Evolutionary conservation across 2,329 filamentous ascomycete species (phyloP), one percentile per base, ranked within the genome.

Genomic region (Neopestalotiopsis rosae): DNA sequence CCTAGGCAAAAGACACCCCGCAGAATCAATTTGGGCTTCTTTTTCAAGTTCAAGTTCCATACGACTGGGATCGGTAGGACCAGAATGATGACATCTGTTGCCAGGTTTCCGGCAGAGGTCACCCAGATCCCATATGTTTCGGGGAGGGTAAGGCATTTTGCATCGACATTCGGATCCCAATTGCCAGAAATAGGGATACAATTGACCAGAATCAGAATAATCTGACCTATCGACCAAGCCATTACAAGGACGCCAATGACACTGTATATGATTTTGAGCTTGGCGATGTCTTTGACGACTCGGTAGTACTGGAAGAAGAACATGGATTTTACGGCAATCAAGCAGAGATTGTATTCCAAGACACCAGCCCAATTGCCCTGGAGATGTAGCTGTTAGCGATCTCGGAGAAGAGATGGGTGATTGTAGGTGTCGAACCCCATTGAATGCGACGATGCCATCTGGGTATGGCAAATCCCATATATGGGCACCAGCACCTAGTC

Each of bases 281-380:
- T 28, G 13, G 32, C 7, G 5, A 63, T 40, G 9, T 38, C 32
- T 10, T 34, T 63, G 10, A 63, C 61, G 30, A 63, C 34, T 5
- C 61, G 28, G 17, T 40, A 63, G n/a, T 63, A 63, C 61, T 63
- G 61, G 30, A 63, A 63, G 30, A 63, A 63, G 32, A 63, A 63
- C 38, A 42, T 40, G n/a, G 61, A 24, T 24, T 42, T 38, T 7
- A 17, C 30, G 3, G 57, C 28, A 28, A 10, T 17, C 14, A 63
- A 30, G 17, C 32, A 34, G 14, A 63, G 20, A 24, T 63, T 63
- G 20, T 63, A 63, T 9, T 40, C 3, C 61, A 63, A 30, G 9
- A 63, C 12, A 5, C 61, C 61, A 24, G 34, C 20, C 61, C 61
- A 63, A 13, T 17, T 40, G 5, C n/a, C 17, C 61, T 63, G 32